Percentiles rank a stretch among this genome's conserved stretches.
These are phyloP conservation scores for Didymella exigua DNA, from an alignment of 2,329 filamentous ascomycete genomes.

Conservation along the genomic window DNA sequence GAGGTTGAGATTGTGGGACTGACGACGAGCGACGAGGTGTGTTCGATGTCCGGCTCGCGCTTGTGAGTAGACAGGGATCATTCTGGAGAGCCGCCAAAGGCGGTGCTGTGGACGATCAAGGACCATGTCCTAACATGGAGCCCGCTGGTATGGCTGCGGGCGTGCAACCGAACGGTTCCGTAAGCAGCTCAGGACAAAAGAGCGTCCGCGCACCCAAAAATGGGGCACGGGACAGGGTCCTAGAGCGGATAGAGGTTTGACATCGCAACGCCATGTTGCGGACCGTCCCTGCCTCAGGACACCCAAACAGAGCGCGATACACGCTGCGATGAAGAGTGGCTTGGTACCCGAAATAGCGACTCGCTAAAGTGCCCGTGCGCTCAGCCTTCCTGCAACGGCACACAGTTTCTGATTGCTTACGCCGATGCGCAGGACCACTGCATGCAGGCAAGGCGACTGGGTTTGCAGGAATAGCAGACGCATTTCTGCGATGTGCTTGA, in stretches of 20 bases:
- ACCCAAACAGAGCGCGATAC: slow-evolving; percentile 28
- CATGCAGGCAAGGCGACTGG: slow-evolving; percentile 26
- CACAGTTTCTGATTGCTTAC: slow-evolving; percentile 36
- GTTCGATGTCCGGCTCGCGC: slow-evolving; percentile 37
- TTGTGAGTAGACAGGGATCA: slow-evolving; percentile 31
- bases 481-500: neutral
- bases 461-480: slow-evolving; percentile 12
- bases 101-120: slow-evolving; percentile 33
- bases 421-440: slow-evolving; percentile 26
- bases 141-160: slow-evolving; percentile 43
- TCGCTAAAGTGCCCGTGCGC: slow-evolving; percentile 28
- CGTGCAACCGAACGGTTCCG: slow-evolving; percentile 46
- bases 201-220: slow-evolving; percentile 40
- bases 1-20: slow-evolving; percentile 23
- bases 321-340: slow-evolving; percentile 41
- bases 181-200: slow-evolving; percentile 36
- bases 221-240: slow-evolving; percentile 30
- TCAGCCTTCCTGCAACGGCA: slow-evolving; percentile 41
- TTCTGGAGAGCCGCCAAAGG: slow-evolving; percentile 32
- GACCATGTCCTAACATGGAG: slow-evolving; percentile 37
- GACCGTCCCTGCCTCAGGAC: slow-evolving; percentile 47
- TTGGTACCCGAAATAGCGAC: slow-evolving; percentile 43
- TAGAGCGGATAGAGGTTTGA: slow-evolving; percentile 20
- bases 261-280: slow-evolving; percentile 42
- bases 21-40: slow-evolving; percentile 30